phyloP scores from a whole-genome alignment of 495 filamentous ascomycete species.

The Haplographium delicatum region DNA sequence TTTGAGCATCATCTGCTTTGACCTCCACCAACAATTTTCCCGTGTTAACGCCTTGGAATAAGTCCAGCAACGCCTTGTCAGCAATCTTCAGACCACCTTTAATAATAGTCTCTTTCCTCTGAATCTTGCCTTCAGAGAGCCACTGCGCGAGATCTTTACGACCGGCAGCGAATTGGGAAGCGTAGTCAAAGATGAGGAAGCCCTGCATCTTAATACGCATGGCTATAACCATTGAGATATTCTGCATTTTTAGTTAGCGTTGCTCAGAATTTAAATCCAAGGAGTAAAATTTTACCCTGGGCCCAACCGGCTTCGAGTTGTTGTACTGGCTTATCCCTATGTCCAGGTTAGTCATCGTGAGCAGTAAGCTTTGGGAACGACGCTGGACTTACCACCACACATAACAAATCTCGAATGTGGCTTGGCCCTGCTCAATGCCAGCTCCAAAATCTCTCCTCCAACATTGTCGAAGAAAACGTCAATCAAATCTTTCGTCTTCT shows the following conservation, averaged over 20 bases:
- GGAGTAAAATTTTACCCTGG: slow-evolving; percentile 19
- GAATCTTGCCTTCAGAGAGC: slow-evolving; percentile 50
- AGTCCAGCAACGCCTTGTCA: slow-evolving; percentile 41
- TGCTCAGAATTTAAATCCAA: too few species aligned
- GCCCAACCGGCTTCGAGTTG: slow-evolving; percentile 21
- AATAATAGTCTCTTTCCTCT: slow-evolving; percentile 50
- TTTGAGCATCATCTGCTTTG: slow-evolving; percentile 13
- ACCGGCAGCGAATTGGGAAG: slow-evolving; percentile 29
- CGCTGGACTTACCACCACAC: slow-evolving; percentile 53
- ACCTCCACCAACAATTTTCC: slow-evolving; percentile 28
- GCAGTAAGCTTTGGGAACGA: too few species aligned
- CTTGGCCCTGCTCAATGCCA: slow-evolving; percentile 52
- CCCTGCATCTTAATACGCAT: slow-evolving; percentile 50
- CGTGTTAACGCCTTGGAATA: slow-evolving; percentile 53
- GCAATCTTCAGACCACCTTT: slow-evolving; percentile 47
- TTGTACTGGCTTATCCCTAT: slow-evolving; percentile 41
- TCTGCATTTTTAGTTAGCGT: slow-evolving; percentile 13
- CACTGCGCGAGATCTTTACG: slow-evolving; percentile 43
- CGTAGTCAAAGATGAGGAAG: slow-evolving; percentile 56
- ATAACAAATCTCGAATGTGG: slow-evolving; percentile 53
- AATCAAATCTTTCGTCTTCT: slow-evolving; percentile 56
- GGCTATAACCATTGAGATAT: slow-evolving; percentile 37
- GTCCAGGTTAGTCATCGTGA: slow-evolving; percentile 37
- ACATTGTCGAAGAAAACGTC: slow-evolving; percentile 71
- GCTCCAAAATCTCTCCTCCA: slow-evolving; percentile 60